Evolutionary conservation across 2,329 filamentous ascomycete genomes (phyloP).

Genomic region (Fusarium buharicum): DNA sequence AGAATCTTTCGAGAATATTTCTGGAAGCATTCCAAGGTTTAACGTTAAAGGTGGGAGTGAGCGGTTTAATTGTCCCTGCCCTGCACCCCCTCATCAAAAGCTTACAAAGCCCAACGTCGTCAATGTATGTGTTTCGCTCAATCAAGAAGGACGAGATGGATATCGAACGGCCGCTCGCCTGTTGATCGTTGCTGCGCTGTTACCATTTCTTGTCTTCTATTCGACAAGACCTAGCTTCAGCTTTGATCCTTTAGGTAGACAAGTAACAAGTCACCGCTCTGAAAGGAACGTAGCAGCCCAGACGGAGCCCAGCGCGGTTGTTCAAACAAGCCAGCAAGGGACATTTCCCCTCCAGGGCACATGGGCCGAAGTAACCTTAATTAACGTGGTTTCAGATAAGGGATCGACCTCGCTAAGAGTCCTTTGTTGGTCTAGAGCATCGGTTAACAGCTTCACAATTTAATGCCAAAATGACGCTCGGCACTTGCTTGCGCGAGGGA

Average conservation of each 20-base stretch:
- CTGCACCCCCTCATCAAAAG: slow-evolving; percentile 1
- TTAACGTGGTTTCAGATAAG: slow-evolving; percentile 37
- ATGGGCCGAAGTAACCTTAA: slow-evolving; percentile 26
- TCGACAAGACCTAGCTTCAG: not conserved
- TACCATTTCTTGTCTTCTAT: slow-evolving; percentile 7
- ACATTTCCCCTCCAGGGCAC: slow-evolving; percentile 16
- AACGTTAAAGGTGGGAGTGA: slow-evolving; percentile 22
- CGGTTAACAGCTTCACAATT: slow-evolving; percentile 18
- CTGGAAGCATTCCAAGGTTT: slow-evolving; percentile 34
- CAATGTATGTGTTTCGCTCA: not conserved
- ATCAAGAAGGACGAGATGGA: not conserved
- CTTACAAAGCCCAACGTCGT: not conserved
- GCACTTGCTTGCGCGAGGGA: slow-evolving; percentile 15
- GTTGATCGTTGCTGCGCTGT: slow-evolving; percentile 11
- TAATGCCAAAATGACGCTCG: slow-evolving; percentile 16
- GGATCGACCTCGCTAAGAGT: slow-evolving; percentile 25
- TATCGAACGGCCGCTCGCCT: not conserved
- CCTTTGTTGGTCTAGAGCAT: not conserved
- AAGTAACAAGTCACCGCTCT: too few relatives aligned
- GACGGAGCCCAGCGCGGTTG: not conserved
- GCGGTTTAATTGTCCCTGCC: not conserved
- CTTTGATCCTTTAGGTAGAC: too few relatives aligned
- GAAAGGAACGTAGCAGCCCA: too few relatives aligned
- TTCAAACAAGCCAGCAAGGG: too few relatives aligned
- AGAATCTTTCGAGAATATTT: slow-evolving; percentile 43